Evolutionary conservation across 176 grass and related monocot species (phyloP), one percentile per base, ranked within the genome.

Genomic region (Echinochloa phyllopogon): DNA sequence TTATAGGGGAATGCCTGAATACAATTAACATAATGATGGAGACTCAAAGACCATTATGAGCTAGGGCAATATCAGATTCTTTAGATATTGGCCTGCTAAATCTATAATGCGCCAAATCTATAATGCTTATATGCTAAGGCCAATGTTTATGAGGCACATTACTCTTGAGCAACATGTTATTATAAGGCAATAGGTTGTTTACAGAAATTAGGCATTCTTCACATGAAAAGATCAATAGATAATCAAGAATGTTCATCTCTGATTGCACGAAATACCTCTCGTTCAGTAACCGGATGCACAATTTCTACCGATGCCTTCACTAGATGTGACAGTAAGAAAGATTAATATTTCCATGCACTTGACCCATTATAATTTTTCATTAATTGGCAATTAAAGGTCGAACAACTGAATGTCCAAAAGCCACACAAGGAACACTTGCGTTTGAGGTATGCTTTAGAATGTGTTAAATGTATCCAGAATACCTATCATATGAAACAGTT

Each of bases 21-120:
- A 17, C 23, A 80, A 61, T 62, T 57, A n/a, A 70, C 38, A 68
- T 39, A 42, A 21, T 71, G 45, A 75, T 36, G 13, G 52, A 80
- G 1, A 65, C 7, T 61, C 0, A 69, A 69, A 21, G 36, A 63
- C 18, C 18, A 76, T 70, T 62, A 51, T 69, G 12, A 33, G 29
- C 29, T 33, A 33, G 29, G 29, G 29, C 29, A 33, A 33, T 33
- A 33, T 33, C 29, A 33, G 29, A 33, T 33, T 33, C 37, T 25
- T 10, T 0, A 53, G 11, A 68, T 81, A 68, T 6, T 40, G 62
- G 11, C 36, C 73, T 16, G 7, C 8, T 8, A 15, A 40, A 57
- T 11, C 0, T 41, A 6, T 51, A 80, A 38, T 38, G 20, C 36
- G n/a, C 8, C 14, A 15, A 40, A 57, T 11, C 0, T 41, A 6